These are phyloP conservation scores for Phytophthora crassamura DNA, from an alignment of 352 stramenopile genomes.

Conservation along the genomic window DNA sequence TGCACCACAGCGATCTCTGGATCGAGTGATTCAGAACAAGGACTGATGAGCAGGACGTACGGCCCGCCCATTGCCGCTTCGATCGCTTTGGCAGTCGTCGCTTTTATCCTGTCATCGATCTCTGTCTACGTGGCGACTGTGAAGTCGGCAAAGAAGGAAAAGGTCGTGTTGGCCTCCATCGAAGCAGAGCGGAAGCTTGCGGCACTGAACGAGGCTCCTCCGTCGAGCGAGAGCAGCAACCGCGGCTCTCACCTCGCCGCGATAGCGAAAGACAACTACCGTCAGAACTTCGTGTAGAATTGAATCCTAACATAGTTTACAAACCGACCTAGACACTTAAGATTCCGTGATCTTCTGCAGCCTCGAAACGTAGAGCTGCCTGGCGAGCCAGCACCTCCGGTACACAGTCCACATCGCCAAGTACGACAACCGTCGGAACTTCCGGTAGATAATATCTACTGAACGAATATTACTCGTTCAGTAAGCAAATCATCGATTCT, in stretches of 20 bases:
- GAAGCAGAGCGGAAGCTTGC: conserved; percentile 20
- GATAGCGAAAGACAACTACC: conserved; percentile 43
- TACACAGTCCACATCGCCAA: no score
- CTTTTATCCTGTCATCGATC: conserved; percentile 7
- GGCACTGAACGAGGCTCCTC: neutral
- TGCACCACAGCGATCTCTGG: conserved; percentile 52
- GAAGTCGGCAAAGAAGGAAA: conserved; percentile 20
- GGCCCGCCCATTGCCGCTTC: conserved; percentile 51
- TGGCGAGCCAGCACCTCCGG: no score
- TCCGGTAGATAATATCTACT: no score
- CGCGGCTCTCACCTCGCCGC: conserved; percentile 7
- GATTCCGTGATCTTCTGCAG: conserved; percentile 4
- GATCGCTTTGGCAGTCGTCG: conserved; percentile 29
- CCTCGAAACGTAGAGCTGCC: no score
- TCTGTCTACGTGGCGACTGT: conserved; percentile 19
- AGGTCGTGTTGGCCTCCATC: conserved; percentile 25
- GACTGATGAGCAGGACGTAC: conserved; percentile 40
- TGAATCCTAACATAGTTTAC: conserved; percentile 1
- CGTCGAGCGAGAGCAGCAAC: conserved; percentile 11
- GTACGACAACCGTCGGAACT: no score
- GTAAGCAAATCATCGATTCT: no score
- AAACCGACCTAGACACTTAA: no score
- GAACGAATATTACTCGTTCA: no score
- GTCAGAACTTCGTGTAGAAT: conserved; percentile 57
- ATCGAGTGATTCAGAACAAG: conserved; percentile 11